phyloP scores from a whole-genome alignment of 2,329 filamentous ascomycete genomes.

The Monascus ruber region DNA sequence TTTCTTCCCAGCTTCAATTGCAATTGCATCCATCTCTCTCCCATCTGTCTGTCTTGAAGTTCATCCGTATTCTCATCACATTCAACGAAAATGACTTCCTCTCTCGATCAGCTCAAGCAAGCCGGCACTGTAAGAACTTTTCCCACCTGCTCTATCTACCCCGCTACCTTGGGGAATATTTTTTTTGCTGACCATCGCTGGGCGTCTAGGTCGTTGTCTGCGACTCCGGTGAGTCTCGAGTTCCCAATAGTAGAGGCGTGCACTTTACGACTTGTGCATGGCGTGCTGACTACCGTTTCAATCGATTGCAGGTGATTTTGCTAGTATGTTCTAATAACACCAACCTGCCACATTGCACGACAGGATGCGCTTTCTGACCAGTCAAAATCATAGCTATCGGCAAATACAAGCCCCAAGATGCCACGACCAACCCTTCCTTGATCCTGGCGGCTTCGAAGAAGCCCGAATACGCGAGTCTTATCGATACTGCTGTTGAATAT shows the following conservation, averaged over 20 bases:
- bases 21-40: constrained; percentile 3
- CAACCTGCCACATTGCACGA: too few species aligned
- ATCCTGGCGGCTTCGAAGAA: constrained; percentile 98
- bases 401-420: constrained; percentile 99
- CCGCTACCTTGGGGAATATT: constrained; percentile 2
- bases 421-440: constrained; percentile 97
- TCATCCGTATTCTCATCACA: constrained; percentile 8
- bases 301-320: constrained; percentile 55
- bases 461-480: constrained; percentile 84
- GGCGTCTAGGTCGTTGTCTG: constrained; percentile 70
- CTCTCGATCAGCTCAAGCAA: constrained; percentile 95
- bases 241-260: constrained; percentile 1
- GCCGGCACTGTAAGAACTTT: constrained; percentile 68
- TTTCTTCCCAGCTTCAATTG: constrained; percentile 3
- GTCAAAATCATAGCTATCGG: constrained; percentile 56
- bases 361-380: too few species aligned
- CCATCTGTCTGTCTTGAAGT: constrained; percentile 2
- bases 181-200: constrained; percentile 7
- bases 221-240: constrained; percentile 66
- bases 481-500: constrained; percentile 72
- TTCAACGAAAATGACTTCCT: constrained; percentile 56
- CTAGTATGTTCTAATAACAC: constrained; percentile 45
- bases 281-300: constrained; percentile 17
- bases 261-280: background rate
- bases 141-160: constrained; percentile 17